Percentiles rank a stretch among this genome's conserved stretches.
phyloP scores from a whole-genome alignment of 306 rosid species.

The Styphnolobium japonicum region DNA sequence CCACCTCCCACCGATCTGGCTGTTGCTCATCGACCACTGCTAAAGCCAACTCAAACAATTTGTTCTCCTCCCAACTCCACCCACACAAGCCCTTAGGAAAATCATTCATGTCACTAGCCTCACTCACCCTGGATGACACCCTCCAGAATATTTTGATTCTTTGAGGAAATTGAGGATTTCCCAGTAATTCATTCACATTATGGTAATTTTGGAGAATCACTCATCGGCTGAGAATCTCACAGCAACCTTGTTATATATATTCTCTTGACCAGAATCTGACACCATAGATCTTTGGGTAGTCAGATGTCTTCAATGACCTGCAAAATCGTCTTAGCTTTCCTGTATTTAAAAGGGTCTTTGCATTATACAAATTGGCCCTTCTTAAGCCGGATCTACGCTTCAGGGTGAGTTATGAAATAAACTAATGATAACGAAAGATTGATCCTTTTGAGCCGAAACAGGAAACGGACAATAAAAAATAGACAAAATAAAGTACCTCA shows the following conservation, averaged over 20 bases:
- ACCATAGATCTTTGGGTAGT: conserved; percentile 17
- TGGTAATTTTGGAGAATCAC: not conserved
- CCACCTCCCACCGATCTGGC: conserved; percentile 66
- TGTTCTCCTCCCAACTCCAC: conserved; percentile 93
- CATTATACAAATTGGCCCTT: conserved; percentile 19
- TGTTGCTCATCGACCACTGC: conserved; percentile 68
- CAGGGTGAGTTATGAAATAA: not conserved
- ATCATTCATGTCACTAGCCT: conserved; percentile 34
- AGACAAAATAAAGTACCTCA: conserved; percentile 28
- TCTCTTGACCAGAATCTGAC: conserved; percentile 24
- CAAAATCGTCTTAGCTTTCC: not conserved
- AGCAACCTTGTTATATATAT: conserved; percentile 2
- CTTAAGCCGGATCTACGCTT: conserved; percentile 15
- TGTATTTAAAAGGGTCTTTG: conserved; percentile 15
- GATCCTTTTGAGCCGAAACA: conserved; percentile 30
- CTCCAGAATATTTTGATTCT: not conserved
- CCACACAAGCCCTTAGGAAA: conserved; percentile 37
- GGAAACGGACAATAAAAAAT: conserved; percentile 37
- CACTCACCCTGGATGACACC: not conserved
- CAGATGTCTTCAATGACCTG: conserved; percentile 8
- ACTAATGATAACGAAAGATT: not conserved
- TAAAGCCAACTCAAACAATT: conserved; percentile 75
- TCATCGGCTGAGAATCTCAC: not conserved
- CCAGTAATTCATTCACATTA: conserved; percentile 21
- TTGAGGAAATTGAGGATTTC: conserved; percentile 15